Base-by-base conservation (phyloP, 1,139 yeast genomes). In the Saccharomyces hybrid region DNA sequence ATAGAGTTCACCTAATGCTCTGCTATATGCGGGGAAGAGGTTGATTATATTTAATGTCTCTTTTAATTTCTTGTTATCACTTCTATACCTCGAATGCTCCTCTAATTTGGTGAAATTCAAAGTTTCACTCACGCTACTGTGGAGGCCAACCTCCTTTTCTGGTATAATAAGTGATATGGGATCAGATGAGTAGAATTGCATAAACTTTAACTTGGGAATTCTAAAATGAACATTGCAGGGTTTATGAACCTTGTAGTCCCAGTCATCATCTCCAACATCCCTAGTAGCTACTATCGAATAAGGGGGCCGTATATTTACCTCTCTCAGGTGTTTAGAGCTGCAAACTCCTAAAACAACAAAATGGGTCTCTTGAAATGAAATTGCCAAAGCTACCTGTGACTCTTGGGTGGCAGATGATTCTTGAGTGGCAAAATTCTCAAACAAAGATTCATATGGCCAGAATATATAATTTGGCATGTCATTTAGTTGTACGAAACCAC, bases 101-200 rank as follows among this genome's bases (percentile, higher is more conserved):
- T 68, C 54, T 25, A 74, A 62, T 41, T 62, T 61, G n/a, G 66
- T 59, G 52, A 73, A 70, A 50, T 68, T 67, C 41, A 64, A 66
- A 41, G 64, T 69, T 48, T 61, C 62, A 38, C 64, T 61, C n/a
- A 61, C 31, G 13, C 44, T 14, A 6, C 50, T 66, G 2, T 68
- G 61, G 28, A 56, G 56, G 1, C 59, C 61, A 31, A 34, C 50
- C 13, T 66, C 61, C 50, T 69, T 67, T 54, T 73, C 76, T 2
- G 78, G 76, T 2, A 86, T 77, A 59, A 86, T 90, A 51, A 86
- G 77, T 38, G 81, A 75, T 46, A 86, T 86, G 0, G 97, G 96
- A 26, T 78, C 74, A 4, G 87, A 71, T 0, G 97, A 84, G 61
- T 83, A 86, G 68, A 87, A 89, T 63, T 91, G 97, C 77, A 93